Conservation (phyloP, 352 stramenopile species). For the Plasmopara muralis region DNA sequence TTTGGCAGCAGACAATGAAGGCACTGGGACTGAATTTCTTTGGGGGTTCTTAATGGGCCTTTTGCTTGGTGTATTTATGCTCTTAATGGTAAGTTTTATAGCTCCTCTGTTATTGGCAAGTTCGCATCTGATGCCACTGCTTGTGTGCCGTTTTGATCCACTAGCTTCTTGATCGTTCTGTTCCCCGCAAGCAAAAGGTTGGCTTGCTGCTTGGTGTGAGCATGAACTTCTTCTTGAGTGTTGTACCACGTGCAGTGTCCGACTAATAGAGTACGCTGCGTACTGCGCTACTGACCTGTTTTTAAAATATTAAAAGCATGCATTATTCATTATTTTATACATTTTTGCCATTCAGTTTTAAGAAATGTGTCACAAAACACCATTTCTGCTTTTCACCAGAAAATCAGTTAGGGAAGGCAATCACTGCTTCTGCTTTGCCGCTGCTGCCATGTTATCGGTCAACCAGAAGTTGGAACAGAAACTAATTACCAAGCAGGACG, state of each 20-base stretch:
- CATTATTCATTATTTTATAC: too few species aligned
- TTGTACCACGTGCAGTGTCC: slow-evolving; percentile 72
- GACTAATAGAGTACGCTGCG: slow-evolving; percentile 35
- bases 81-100: slow-evolving; percentile 62
- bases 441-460: slow-evolving; percentile 36
- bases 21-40: slow-evolving; percentile 81
- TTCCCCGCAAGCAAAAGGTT: slow-evolving; percentile 84
- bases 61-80: slow-evolving; percentile 85
- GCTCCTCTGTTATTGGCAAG: neutral
- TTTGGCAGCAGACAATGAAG: slow-evolving; percentile 81
- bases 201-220: slow-evolving; percentile 77
- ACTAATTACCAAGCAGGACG: slow-evolving; percentile 22
- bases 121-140: slow-evolving; percentile 5
- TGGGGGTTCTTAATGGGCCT: slow-evolving; percentile 86
- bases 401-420: slow-evolving; percentile 11
- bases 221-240: slow-evolving; percentile 87
- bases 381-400: slow-evolving; percentile 13
- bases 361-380: neutral
- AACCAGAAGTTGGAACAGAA: slow-evolving; percentile 22
- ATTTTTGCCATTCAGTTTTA: too few species aligned
- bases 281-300: too few species aligned
- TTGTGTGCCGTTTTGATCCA: neutral
- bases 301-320: too few species aligned
- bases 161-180: slow-evolving; percentile 77
- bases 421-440: slow-evolving; percentile 11